Evolutionary conservation across 2,329 filamentous ascomycete species (phyloP), one percentile per base, ranked within the genome.

Genomic region (Ambrosiella xylebori): DNA sequence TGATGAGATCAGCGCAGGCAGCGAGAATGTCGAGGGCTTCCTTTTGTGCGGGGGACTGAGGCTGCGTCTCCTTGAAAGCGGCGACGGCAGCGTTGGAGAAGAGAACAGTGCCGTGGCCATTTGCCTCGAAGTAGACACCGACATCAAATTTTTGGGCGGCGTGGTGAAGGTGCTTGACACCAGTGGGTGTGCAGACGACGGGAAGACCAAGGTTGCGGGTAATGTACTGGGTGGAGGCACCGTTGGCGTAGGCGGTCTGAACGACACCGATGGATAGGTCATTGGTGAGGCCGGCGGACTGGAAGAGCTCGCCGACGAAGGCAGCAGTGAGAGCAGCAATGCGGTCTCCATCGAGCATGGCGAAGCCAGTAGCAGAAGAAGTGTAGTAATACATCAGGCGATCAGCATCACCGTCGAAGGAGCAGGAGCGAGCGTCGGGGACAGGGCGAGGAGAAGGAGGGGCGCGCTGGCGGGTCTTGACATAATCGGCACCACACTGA

Each of bases 51-150:
- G 93, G 91, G 0, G 88, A 95, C 70, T 94, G 85, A 5, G 93
- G 90, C 67, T 88, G 79, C 61, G 85, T 85, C 65, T 81, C 85
- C 64, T 77, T 78, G 72, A 98, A 94, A 54, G 80, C 78, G 64
- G 85, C 84, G 52, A 91, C 74, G 3, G 91, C 91, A 61, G 87
- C 82, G 59, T 85, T 80, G 0, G 88, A 95, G 76, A 98, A 98
- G 57, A 97, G 84, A 40, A 97, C 86, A 8, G 93, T 98, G 63
- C 93, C 93, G 71, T 98, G 93, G 37, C 93, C 93, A 68, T 98
- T 98, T 63, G 93, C 93, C 74, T 98, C 93, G 66, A 98, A 98
- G 74, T 98, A 98, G 56, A 97, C 88, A 59, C 93, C 93, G 58
- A 97, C 84, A 66, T 98, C 93, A 65, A 94, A 95, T 63, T 90